Conservation (phyloP, 73 alveolate genomes). For the Paramecium bursaria region DNA sequence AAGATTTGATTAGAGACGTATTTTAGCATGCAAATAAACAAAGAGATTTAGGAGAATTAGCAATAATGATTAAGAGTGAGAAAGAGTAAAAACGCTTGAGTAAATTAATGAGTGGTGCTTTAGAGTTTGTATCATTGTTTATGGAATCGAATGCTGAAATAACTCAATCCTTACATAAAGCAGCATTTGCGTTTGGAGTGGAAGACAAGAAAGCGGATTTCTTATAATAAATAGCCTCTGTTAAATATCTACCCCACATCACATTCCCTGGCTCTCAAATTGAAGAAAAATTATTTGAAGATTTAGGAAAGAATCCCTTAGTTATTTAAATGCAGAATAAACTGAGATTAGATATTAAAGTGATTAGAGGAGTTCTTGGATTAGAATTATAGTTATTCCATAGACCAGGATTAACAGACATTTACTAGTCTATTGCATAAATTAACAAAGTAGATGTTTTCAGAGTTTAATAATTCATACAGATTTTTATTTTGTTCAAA, state of each 20-base stretch:
- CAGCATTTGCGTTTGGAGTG: slow-evolving; percentile 28
- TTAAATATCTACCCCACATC: neutral
- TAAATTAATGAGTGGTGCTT: slow-evolving; percentile 20
- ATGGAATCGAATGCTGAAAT: slow-evolving; percentile 43
- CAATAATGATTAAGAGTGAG: neutral
- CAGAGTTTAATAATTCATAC: slow-evolving; percentile 12
- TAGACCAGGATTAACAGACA: neutral
- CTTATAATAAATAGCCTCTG: neutral
- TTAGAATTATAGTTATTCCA: neutral
- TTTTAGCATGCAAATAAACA: neutral
- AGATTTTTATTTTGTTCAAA: slow-evolving; percentile 2
- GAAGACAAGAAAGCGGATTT: slow-evolving; percentile 31
- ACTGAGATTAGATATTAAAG: slow-evolving; percentile 28
- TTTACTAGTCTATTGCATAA: neutral
- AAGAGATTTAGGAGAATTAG: slow-evolving; percentile 1
- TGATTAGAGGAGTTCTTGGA: neutral
- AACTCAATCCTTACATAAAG: slow-evolving; percentile 5
- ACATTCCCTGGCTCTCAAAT: slow-evolving; percentile 30
- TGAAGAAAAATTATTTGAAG: slow-evolving; percentile 45
- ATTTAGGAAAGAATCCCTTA: slow-evolving; percentile 14
- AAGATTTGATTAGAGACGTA: slow-evolving; percentile 28
- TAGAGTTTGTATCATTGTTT: slow-evolving; percentile 13
- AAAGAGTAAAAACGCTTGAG: slow-evolving; percentile 1
- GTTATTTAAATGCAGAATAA: neutral
- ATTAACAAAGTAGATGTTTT: neutral